These are phyloP conservation scores for Syncephalis plumigaleata DNA, from an alignment of 371 early-diverging fungal genomes.

Conservation along the genomic window DNA sequence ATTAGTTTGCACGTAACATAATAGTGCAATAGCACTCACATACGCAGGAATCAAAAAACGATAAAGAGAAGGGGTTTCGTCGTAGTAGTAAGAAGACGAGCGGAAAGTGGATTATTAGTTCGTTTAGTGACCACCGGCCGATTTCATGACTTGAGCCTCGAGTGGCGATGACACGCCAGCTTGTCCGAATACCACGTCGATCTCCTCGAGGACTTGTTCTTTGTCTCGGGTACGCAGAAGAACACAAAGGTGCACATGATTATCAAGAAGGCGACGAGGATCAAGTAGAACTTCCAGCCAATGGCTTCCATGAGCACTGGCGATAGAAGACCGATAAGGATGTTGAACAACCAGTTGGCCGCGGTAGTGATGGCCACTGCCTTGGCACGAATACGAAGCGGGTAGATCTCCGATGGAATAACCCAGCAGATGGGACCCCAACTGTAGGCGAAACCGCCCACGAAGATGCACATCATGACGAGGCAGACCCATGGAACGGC, in stretches of 20 bases:
- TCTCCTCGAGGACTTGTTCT: constrained; percentile 54
- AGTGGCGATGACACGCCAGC: background rate
- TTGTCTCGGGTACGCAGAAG: constrained; percentile 74
- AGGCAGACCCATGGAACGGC: constrained; percentile 31
- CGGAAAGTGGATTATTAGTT: no score
- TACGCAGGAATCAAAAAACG: no score
- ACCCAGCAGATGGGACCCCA: constrained; percentile 91
- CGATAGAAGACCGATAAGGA: constrained; percentile 36
- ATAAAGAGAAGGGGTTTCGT: no score
- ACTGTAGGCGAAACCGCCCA: constrained; percentile 59
- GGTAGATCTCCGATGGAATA: constrained; percentile 68
- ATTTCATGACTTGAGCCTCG: no score
- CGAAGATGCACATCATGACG: constrained; percentile 49
- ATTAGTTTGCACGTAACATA: no score
- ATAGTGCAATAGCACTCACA: no score
- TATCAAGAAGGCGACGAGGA: constrained; percentile 39
- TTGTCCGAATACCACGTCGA: constrained; percentile 39
- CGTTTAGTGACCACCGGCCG: no score
- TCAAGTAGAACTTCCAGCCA: constrained; percentile 22
- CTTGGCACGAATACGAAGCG: constrained; percentile 42
- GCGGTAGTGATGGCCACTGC: constrained; percentile 75
- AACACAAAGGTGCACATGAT: constrained; percentile 34
- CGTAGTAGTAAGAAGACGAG: no score
- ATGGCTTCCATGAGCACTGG: constrained; percentile 34
- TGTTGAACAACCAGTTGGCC: constrained; percentile 78